Evolutionary conservation across 1,284 basidiomycete species (phyloP).

Genomic region (Puccinia coronata): DNA sequence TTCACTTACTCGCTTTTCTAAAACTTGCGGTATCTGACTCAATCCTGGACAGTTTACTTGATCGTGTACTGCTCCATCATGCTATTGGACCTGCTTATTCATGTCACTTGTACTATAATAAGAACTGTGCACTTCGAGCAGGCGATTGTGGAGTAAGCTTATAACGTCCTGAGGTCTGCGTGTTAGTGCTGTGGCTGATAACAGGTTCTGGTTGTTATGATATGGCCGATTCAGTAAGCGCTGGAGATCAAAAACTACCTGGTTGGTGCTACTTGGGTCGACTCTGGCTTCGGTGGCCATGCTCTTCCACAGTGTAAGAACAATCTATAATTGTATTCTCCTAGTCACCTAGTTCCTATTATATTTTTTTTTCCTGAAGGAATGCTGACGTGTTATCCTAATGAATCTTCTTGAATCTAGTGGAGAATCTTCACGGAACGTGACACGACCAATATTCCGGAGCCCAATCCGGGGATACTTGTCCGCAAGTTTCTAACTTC

Average conservation of each 20-base stretch:
- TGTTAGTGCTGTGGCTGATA: background rate
- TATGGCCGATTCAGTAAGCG: slow-evolving; percentile 1
- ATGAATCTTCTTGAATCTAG: background rate
- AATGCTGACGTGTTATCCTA: background rate
- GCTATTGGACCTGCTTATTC: slow-evolving; percentile 30
- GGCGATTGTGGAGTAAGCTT: slow-evolving; percentile 31
- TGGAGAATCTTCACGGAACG: slow-evolving; percentile 46
- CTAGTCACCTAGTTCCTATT: background rate
- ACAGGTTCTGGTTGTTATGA: background rate
- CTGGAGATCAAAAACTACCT: slow-evolving; percentile 33
- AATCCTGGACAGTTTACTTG: slow-evolving; percentile 30
- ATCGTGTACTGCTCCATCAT: slow-evolving; percentile 47
- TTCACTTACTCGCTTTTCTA: background rate
- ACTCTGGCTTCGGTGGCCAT: slow-evolving; percentile 43
- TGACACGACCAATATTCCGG: slow-evolving; percentile 33
- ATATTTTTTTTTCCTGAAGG: background rate
- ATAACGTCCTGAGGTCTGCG: background rate
- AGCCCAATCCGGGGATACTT: slow-evolving; percentile 14
- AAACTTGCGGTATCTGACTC: background rate
- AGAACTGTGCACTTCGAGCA: slow-evolving; percentile 22
- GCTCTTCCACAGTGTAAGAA: slow-evolving; percentile 46
- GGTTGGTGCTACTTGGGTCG: slow-evolving; percentile 44
- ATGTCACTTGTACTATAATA: slow-evolving; percentile 12
- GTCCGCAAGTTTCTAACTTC: slow-evolving; percentile 10
- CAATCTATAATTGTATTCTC: background rate